Evolutionary conservation across 2,329 filamentous ascomycete genomes (phyloP), one percentile per base, ranked within the genome.

Genomic region (Trichophyton equinum): DNA sequence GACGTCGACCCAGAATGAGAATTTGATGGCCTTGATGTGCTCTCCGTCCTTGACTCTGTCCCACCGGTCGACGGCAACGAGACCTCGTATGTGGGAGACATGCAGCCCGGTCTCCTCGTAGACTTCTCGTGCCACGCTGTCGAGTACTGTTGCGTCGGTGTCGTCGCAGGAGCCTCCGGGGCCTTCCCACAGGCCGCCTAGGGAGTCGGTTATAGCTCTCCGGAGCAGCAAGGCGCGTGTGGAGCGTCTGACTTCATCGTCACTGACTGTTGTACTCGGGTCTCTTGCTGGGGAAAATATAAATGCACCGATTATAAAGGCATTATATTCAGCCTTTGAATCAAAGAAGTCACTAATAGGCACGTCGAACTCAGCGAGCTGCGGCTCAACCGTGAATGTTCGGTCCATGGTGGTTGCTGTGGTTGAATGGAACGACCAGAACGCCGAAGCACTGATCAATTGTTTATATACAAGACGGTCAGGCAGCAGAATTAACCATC

Each of bases 31-130:
- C 57, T 13, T 40, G 18, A n/a, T 25, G 13, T 13, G 8, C 13
- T 44, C n/a, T 20, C 40, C 40, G 20, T 9, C 33, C 22, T 44
- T 44, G 42, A 33, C 27, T 36, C 42, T 33, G 13, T 59, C 27
- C 57, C 57, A 59, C n/a, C 7, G 5, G 22, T 59, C 57, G n/a
- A 49, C 18, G n/a, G 27, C 57, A 49, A 59, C 57, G 40, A 59
- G 40, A 13, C 33, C 22, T 7, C 27, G 42, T 30, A 59, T 44
- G 18, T 22, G 20, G 3, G 57, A 59, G n/a, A 59, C 57, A 36
- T 59, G 57, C 15, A 59, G 57, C 15, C 57, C 57, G 57, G 36
- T 59, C 15, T 59, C 57, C 47, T 59, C 57, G 9, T 27, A 20
- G 40, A 59, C 42, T 49, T 59, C 57, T 49, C 57, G 36, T 9